Evolutionary conservation across 352 stramenopile genomes (phyloP).

Genomic region (Phytophthora cryptogea): DNA sequence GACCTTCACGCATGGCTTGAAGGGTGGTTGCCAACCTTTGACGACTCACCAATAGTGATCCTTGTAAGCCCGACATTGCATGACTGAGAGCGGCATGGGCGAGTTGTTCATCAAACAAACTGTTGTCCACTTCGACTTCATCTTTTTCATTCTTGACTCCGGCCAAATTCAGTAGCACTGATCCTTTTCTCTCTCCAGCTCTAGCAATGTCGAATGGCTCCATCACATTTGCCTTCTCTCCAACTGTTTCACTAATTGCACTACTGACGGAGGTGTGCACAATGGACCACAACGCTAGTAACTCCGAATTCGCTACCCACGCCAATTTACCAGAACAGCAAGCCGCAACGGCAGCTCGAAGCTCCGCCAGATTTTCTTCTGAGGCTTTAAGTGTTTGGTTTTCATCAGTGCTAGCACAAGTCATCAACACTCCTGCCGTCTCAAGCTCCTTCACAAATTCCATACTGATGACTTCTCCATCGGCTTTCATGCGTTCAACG

Average conservation of each 20-base stretch:
- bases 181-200: conserved; percentile 6
- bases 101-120: conserved; percentile 16
- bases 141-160: background rate
- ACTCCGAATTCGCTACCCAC: conserved; percentile 7
- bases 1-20: conserved; percentile 19
- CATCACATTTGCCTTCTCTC: conserved; percentile 10
- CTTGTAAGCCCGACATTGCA: conserved; percentile 17
- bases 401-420: conserved; percentile 2
- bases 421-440: conserved; percentile 8
- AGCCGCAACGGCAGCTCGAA: conserved; percentile 12
- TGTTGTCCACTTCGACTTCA: conserved; percentile 18
- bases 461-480: conserved; percentile 9
- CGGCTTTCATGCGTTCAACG: conserved; percentile 11
- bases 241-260: conserved; percentile 5
- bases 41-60: conserved; percentile 10
- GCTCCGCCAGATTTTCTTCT: conserved; percentile 13
- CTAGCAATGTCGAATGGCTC: conserved; percentile 20
- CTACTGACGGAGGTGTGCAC: conserved; percentile 12
- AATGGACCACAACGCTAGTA: conserved; percentile 21
- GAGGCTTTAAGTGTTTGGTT: conserved; percentile 3
- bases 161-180: background rate
- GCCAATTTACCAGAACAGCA: conserved; percentile 10
- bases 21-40: conserved; percentile 8
- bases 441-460: conserved; percentile 19
- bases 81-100: conserved; percentile 8